Evolutionary conservation across 352 stramenopile genomes (phyloP), one percentile per base, ranked within the genome.

Genomic region (Blastocystis sp.): DNA sequence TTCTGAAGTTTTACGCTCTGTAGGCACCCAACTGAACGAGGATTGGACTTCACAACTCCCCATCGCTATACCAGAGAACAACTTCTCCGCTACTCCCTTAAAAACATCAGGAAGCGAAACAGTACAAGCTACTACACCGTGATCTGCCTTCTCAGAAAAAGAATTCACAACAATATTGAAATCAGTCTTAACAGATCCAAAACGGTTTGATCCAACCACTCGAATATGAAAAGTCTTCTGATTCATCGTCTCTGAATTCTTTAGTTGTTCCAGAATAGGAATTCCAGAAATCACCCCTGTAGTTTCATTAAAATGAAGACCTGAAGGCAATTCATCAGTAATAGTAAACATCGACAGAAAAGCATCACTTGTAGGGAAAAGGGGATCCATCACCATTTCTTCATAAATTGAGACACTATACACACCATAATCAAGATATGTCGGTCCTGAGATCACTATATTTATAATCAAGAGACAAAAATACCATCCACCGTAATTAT

Each of bases 241-340:
- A 46, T 11, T 39, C 6, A 37, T 24, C 0, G 27, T 73, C 16
- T 6, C 9, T 16, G 35, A 51, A 24, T 35, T 16, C 0, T 24
- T 42, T 39, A 3, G n/a, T 19, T 42, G 21, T 35, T 39, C 46
- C 32, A 43, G 46, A 19, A 46, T 7, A n/a, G 69, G 69, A 12
- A 27, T 80, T 83, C 71, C 71, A 29, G 14, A 46, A 12, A 83
- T 83, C 16, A 24, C 42, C 1, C 71, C 71, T n/a, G 71, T 83
- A 4, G 24, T 39, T 37, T 66, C 66, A n/a, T 83, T 56, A 19
- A 83, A 66, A 14, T 29, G 49, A 32, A 83, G 46, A 19, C 71
- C 71, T 29, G 57, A 9, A 24, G 21, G 21, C 35, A 83, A 21
- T 4, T 51, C 11, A 12, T 21, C 21, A 24, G 52, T 37, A 1